Evolutionary conservation across 345 rosid genomes (phyloP), one percentile per base, ranked within the genome.

Genomic region (Brassica carinata): DNA sequence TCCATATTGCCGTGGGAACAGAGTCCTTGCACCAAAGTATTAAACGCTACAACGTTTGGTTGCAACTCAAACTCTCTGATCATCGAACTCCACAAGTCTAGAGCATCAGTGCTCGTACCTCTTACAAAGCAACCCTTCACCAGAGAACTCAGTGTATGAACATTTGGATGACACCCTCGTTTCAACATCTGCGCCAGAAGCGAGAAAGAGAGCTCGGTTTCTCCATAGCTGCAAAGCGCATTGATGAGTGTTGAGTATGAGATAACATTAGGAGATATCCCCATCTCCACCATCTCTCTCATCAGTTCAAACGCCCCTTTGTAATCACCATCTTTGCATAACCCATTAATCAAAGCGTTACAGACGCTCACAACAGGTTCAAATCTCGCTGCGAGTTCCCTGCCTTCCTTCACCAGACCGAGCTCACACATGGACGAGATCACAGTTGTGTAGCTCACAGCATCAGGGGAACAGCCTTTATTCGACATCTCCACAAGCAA

Each of bases 401-500:
- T 85, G 8, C 92, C 97, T 78, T 91, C 93, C 70, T 88, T 92
- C 69, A 90, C 85, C 84, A 84, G 83, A 48, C 97, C 93, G 43
- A 83, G 76, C 79, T 80, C 88, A 84, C 94, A 94, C 92, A 94
- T 85, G 0, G 91, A 89, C 10, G 98, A 91, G 18, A 93, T 77
- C 71, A 93, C 84, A 2, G 94, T 91, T 0, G 97, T 85, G 80
- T 88, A 93, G 83, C 99, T 93, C 77, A 93, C 92, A 8, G 82
- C 88, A 78, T 94, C 97, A 3, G 99, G 98, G 64, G 77, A 76
- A 79, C 94, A 91, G 0, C 88, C 90, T 66, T 84, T 88, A 7
- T 85, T 85, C 0, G 92, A 84, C 94, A 94, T 94, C 84, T 91
- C 96, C 23, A 64, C 75, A 0, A 94, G 87, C 87, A 94, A 81